phyloP scores from a whole-genome alignment of 495 filamentous ascomycete genomes.

The Penicillium ucsense region DNA sequence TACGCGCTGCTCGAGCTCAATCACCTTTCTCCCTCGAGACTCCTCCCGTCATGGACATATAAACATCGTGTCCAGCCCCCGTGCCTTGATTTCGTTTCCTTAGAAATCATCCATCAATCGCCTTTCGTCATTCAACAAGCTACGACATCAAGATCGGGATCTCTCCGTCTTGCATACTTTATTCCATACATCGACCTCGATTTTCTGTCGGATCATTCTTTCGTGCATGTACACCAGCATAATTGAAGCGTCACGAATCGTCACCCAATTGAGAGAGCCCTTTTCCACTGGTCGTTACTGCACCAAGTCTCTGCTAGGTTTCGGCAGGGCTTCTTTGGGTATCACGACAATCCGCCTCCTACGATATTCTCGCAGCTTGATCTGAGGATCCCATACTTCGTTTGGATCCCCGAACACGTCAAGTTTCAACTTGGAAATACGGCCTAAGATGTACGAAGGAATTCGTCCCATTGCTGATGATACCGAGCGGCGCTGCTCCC shows the following conservation, averaged over 20 bases:
- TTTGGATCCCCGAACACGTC: no score
- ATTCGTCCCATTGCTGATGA: slow-evolving; percentile 25
- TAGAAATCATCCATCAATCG: no score
- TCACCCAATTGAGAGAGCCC: no score
- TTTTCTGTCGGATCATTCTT: slow-evolving; percentile 7
- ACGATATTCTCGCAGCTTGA: no score
- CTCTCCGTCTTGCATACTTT: slow-evolving; percentile 6
- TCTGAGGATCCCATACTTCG: no score
- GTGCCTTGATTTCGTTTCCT: slow-evolving; percentile 11
- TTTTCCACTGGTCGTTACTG: no score
- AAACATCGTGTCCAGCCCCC: slow-evolving; percentile 20
- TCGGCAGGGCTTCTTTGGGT: no score
- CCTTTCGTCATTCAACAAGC: no score
- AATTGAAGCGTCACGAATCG: slow-evolving; percentile 3
- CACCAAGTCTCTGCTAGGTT: no score
- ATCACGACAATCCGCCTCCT: no score
- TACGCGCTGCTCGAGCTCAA: background rate
- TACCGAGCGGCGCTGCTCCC: slow-evolving; percentile 25
- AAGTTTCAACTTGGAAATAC: background rate
- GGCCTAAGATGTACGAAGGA: slow-evolving; percentile 25
- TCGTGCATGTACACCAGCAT: slow-evolving; percentile 15
- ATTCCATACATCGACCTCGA: slow-evolving; percentile 11
- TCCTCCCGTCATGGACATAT: slow-evolving; percentile 13
- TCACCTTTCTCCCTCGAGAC: slow-evolving; percentile 1
- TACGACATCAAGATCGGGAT: no score